Base-by-base conservation (phyloP, 129 eudicot genomes). In the Escallonia herrerae region DNA sequence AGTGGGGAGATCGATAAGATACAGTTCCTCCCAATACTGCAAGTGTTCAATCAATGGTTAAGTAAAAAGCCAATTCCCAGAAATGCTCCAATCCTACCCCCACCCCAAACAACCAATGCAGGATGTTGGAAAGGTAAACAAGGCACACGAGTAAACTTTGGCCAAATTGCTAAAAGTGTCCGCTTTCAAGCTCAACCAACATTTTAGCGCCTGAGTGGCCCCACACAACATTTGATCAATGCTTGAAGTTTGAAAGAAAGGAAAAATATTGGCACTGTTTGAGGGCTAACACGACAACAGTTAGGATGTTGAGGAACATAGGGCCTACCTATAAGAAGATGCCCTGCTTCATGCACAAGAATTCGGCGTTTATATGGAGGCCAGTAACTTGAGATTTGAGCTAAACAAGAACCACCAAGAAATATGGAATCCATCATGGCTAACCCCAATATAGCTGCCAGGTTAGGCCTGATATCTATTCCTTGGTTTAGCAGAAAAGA, bases 321-420 rank as follows among this genome's bases (percentile, higher is more conserved):
- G 59, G 70, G 77, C 76, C 58, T 74, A 83, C 96, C 90, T 55
- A 89, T 86, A 48, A 91, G 86, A 73, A 91, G 86, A 83, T 91
- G 97, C 14, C 97, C 97, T 60, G 97, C 97, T 91, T 91, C 97
- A 77, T 91, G 97, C 46, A 91, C 97, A 68, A 91, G 86, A 63
- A 91, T 87, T 5, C 96, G 93, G 49, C 95, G 86, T 72, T 73
- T 87, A 70, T 87, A 79, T 13, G 97, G 97, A 71, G 97, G 97
- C 97, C 97, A 91, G 64, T 79, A 85, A 77, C 95, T 87, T 66
- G 97, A 82, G 43, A 91, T 85, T 62, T 74, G 96, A 72, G 97
- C 96, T 58, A 91, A 76, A 72, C 96, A 91, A 40, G 94, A 68
- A 56, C 97, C 97, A 50, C 97, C 97, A 66, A 91, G 95, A 72